Evolutionary conservation across 768 basidiomycete species (phyloP).

Genomic region (Boletus reticuloceps): DNA sequence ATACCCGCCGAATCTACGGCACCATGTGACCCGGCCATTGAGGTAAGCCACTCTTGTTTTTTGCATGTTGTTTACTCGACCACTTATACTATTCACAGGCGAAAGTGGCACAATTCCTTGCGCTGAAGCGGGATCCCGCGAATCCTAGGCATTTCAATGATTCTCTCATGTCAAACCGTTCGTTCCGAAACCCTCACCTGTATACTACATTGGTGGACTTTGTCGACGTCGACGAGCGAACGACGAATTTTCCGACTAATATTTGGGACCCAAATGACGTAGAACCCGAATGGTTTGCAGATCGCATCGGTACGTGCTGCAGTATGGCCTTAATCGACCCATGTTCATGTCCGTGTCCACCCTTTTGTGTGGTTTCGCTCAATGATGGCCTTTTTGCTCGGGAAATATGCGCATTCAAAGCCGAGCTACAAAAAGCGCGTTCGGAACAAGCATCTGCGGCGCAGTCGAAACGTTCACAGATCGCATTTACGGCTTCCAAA

Average conservation of each 20-base stretch:
- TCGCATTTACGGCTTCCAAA: constrained; percentile 53
- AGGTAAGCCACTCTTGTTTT: constrained; percentile 39
- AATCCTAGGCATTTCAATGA: constrained; percentile 93
- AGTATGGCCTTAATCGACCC: constrained; percentile 11
- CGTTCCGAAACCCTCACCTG: constrained; percentile 96
- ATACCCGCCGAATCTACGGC: constrained; percentile 59
- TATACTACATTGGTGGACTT: constrained; percentile 95
- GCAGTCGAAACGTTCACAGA: constrained; percentile 59
- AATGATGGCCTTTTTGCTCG: not conserved
- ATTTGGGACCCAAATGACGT: constrained; percentile 75
- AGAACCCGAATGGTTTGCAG: constrained; percentile 70
- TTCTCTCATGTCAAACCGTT: constrained; percentile 86
- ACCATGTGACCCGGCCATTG: constrained; percentile 60
- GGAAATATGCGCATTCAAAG: constrained; percentile 35
- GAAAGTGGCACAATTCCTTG: constrained; percentile 77
- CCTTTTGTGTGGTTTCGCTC: constrained; percentile 6
- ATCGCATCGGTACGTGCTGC: constrained; percentile 65
- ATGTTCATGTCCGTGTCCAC: constrained; percentile 26
- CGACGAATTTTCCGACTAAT: constrained; percentile 73
- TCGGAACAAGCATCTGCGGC: constrained; percentile 56
- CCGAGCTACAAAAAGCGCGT: constrained; percentile 58
- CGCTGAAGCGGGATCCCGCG: constrained; percentile 58
- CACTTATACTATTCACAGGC: constrained; percentile 43
- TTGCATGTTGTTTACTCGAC: not conserved
- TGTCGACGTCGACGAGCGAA: constrained; percentile 84